A percentile compares a stretch with the other conserved stretches of the same genome.
phyloP scores from a whole-genome alignment of 352 stramenopile genomes.

The Phytophthora meadii region DNA sequence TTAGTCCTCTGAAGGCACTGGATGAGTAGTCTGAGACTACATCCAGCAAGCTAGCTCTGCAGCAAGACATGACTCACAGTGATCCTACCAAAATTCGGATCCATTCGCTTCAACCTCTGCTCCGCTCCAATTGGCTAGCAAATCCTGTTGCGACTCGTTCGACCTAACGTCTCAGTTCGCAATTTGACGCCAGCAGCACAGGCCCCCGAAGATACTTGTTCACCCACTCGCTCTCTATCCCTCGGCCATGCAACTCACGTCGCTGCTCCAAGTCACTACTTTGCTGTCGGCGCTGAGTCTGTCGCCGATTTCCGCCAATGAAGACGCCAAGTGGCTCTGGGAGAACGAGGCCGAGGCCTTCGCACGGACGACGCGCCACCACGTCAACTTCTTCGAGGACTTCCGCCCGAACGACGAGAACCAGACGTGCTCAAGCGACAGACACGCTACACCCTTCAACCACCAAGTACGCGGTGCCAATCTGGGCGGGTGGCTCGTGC shows the following conservation, averaged over 20 bases:
- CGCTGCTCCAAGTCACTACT: constrained; percentile 4
- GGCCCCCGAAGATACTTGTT: constrained; percentile 2
- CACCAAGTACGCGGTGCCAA: constrained; percentile 32
- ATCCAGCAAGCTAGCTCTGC: too few relatives aligned
- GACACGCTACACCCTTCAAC: constrained; percentile 34
- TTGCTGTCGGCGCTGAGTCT: constrained; percentile 7
- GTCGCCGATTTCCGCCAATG: background rate
- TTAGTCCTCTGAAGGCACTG: too few relatives aligned
- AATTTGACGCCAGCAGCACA: constrained; percentile 18
- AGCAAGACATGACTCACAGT: too few relatives aligned
- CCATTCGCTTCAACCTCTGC: too few relatives aligned
- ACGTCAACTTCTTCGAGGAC: constrained; percentile 48
- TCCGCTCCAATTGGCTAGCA: too few relatives aligned
- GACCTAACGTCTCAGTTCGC: constrained; percentile 16
- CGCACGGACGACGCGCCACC: constrained; percentile 20
- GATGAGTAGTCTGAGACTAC: too few relatives aligned
- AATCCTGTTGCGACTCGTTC: too few relatives aligned
- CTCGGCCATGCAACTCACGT: constrained; percentile 17
- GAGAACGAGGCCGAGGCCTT: constrained; percentile 60
- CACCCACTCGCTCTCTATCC: background rate
- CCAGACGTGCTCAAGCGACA: constrained; percentile 34
- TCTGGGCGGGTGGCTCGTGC: constrained; percentile 33
- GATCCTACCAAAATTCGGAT: too few relatives aligned
- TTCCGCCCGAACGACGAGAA: constrained; percentile 58
- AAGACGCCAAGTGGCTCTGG: constrained; percentile 65